Percentiles rank a stretch among this genome's conserved stretches.
Evolutionary conservation across 768 basidiomycete genomes (phyloP).

Genomic region (Podaxis rugospora): DNA sequence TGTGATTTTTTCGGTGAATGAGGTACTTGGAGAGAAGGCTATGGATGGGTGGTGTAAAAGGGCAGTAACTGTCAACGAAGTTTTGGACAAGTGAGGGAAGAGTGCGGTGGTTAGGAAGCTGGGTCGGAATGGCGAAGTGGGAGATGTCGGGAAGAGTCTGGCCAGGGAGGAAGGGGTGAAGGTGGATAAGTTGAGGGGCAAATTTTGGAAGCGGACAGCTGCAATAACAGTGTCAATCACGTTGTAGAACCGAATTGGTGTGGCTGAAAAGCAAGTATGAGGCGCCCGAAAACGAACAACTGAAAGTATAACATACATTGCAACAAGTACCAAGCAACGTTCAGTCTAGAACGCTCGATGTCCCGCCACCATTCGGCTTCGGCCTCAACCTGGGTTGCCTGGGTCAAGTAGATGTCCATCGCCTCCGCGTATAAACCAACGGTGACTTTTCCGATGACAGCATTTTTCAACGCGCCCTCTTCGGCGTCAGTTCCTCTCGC

Average conservation of each 20-base stretch:
- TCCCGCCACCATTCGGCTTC: constrained; percentile 87
- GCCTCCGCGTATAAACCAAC: constrained; percentile 61
- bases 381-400: constrained; percentile 66
- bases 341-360: constrained; percentile 53
- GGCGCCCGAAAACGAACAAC: not conserved
- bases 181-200: constrained; percentile 41
- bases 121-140: constrained; percentile 39
- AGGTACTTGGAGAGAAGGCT: not conserved
- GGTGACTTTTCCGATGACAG: constrained; percentile 44
- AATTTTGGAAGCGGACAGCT: constrained; percentile 36
- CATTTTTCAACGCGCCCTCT: constrained; percentile 34
- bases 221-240: constrained; percentile 35
- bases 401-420: constrained; percentile 57
- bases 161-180: constrained; percentile 46
- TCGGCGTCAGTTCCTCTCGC: constrained; percentile 21
- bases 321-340: constrained; percentile 61
- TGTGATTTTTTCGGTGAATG: not conserved
- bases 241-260: constrained; percentile 38
- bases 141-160: constrained; percentile 40
- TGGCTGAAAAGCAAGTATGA: constrained; percentile 28
- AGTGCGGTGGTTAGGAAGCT: constrained; percentile 50
- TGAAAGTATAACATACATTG: constrained; percentile 56
- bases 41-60: constrained; percentile 13
- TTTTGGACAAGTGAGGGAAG: constrained; percentile 56
- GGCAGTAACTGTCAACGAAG: constrained; percentile 17